Conservation (phyloP, 2,329 filamentous ascomycete species). For the Lizonia empirigonia region DNA sequence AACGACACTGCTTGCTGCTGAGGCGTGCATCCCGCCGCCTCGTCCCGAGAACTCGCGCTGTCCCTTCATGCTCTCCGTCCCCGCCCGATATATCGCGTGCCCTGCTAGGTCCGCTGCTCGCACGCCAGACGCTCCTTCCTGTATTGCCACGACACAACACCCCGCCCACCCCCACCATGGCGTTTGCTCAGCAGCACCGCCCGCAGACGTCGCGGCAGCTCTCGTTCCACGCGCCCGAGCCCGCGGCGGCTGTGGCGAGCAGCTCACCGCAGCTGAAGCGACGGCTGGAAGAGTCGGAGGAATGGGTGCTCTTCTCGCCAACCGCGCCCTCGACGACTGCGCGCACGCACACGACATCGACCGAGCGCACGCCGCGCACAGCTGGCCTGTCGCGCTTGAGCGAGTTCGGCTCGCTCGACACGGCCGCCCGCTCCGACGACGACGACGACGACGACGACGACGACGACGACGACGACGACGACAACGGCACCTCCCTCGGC, state of each 20-base stretch:
- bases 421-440: slow-evolving; percentile 63
- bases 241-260: slow-evolving; percentile 29
- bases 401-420: slow-evolving; percentile 79
- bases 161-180: slow-evolving; percentile 35
- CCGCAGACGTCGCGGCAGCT: slow-evolving; percentile 43
- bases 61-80: slow-evolving; percentile 7
- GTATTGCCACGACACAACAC: slow-evolving; percentile 20
- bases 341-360: slow-evolving; percentile 70
- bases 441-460: slow-evolving; percentile 48
- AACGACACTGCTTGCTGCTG: slow-evolving; percentile 11
- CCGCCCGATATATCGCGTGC: slow-evolving; percentile 24
- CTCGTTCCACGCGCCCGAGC: slow-evolving; percentile 41
- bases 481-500: slow-evolving; percentile 50
- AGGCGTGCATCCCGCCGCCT: slow-evolving; percentile 13
- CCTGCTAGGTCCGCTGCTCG: too few species aligned
- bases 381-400: slow-evolving; percentile 75
- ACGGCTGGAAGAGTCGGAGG: slow-evolving; percentile 73
- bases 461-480: slow-evolving; percentile 45
- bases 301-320: slow-evolving; percentile 92
- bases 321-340: slow-evolving; percentile 67
- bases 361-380: slow-evolving; percentile 67
- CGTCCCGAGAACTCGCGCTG: background rate
- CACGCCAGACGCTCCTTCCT: slow-evolving; percentile 15
- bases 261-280: slow-evolving; percentile 51
- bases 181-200: slow-evolving; percentile 48